A percentile compares a stretch with the other conserved stretches of the same genome.
Conservation (phyloP, 2,329 filamentous ascomycete species). For the Knoxdaviesia proteae region DNA sequence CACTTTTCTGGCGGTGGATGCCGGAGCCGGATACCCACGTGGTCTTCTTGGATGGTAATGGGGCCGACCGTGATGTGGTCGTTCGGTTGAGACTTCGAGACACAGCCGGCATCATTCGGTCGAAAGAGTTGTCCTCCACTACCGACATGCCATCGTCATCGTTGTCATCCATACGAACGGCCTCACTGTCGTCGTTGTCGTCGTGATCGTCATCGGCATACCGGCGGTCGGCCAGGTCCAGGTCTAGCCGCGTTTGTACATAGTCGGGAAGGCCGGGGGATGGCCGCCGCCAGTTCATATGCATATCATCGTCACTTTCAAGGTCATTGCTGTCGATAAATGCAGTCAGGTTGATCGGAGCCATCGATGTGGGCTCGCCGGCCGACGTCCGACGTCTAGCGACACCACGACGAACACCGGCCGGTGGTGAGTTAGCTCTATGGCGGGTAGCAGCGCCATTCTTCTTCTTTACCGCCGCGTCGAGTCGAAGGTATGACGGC, state of each 20-base stretch:
- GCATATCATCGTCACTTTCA: constrained; percentile 9
- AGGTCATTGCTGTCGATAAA: constrained; percentile 1
- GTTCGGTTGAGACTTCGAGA: constrained; percentile 12
- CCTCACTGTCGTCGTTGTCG: not conserved
- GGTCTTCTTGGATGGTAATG: constrained; percentile 6
- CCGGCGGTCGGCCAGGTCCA: constrained; percentile 1
- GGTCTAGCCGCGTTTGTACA: constrained; percentile 1
- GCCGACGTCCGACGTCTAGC: constrained; percentile 1
- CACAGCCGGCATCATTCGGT: constrained; percentile 23
- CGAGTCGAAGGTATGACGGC: constrained; percentile 44
- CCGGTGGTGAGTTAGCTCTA: not conserved
- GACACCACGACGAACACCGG: not conserved
- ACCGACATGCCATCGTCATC: constrained; percentile 15
- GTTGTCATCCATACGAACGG: constrained; percentile 2
- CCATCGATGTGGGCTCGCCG: constrained; percentile 2
- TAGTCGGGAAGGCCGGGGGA: not conserved
- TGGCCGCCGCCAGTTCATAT: constrained; percentile 7
- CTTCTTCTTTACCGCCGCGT: constrained; percentile 19
- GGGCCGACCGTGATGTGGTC: constrained; percentile 10
- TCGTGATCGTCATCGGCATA: constrained; percentile 18
- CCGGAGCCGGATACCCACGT: no score
- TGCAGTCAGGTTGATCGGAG: not conserved
- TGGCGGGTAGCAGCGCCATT: not conserved
- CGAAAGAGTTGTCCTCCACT: constrained; percentile 30
- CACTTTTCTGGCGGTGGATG: no score